These are phyloP conservation scores for Begonia fuchsioides DNA, from an alignment of 306 rosid genomes.

Conservation along the genomic window DNA sequence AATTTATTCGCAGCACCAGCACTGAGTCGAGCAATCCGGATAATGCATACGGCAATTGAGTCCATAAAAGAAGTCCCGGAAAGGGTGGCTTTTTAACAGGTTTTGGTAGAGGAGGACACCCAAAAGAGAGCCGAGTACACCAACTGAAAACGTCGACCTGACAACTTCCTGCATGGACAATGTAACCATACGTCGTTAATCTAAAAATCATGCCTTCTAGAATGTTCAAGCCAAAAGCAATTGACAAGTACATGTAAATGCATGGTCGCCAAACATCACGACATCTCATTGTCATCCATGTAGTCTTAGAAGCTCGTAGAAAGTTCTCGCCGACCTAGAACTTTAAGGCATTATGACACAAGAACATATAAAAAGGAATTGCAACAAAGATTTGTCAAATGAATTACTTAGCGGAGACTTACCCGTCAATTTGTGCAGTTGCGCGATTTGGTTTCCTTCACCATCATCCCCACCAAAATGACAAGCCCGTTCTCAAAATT, in stretches of 20 bases:
- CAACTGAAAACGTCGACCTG: slow-evolving; percentile 57
- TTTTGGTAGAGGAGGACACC: slow-evolving; percentile 79
- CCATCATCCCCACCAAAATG: slow-evolving; percentile 35
- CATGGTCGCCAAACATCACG: slow-evolving; percentile 73
- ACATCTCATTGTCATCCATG: slow-evolving; percentile 61
- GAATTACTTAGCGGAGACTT: neutral
- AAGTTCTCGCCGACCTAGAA: slow-evolving; percentile 46
- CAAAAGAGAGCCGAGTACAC: slow-evolving; percentile 58
- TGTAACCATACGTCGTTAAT: neutral
- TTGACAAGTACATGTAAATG: slow-evolving; percentile 61
- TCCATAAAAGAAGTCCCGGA: slow-evolving; percentile 74
- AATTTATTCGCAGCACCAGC: slow-evolving; percentile 40
- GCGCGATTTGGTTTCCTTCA: slow-evolving; percentile 40
- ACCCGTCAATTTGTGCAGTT: slow-evolving; percentile 46
- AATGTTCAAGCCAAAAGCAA: slow-evolving; percentile 64
- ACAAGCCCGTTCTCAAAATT: slow-evolving; percentile 24
- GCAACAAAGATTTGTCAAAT: neutral
- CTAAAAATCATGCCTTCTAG: slow-evolving; percentile 50
- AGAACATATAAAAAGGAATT: neutral
- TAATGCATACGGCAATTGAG: slow-evolving; percentile 50
- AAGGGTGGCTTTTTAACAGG: slow-evolving; percentile 59
- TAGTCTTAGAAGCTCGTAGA: slow-evolving; percentile 45
- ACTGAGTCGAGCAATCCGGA: slow-evolving; percentile 66
- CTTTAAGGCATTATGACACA: neutral
- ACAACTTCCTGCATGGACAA: slow-evolving; percentile 39